Evolutionary conservation across 495 filamentous ascomycete species (phyloP).

Genomic region (Filosporella fistucella): DNA sequence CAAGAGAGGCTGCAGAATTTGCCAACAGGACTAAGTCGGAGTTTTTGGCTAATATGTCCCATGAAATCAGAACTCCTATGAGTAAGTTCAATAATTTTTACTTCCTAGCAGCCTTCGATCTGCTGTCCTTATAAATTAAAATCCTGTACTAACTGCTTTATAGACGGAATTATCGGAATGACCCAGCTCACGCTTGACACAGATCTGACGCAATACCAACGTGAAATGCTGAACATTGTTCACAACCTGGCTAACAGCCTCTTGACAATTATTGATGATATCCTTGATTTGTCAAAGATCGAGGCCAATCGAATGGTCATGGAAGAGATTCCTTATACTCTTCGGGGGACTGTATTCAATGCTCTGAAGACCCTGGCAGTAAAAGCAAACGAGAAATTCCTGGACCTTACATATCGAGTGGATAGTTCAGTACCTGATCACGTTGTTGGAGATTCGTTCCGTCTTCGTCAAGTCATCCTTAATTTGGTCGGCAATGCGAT

Average conservation of each 20-base stretch:
- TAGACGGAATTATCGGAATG: conserved; percentile 78
- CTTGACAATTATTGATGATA: conserved; percentile 98
- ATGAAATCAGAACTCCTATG: conserved; percentile 99
- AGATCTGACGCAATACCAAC: conserved; percentile 88
- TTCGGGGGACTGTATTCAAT: conserved; percentile 95
- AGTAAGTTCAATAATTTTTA: background rate
- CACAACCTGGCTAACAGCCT: conserved; percentile 97
- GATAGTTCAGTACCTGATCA: conserved; percentile 94
- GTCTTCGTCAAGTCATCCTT: conserved; percentile 89
- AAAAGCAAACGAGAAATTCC: conserved; percentile 94
- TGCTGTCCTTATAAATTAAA: background rate
- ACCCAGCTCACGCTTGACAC: conserved; percentile 96
- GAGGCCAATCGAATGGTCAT: conserved; percentile 99
- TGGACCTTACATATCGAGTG: conserved; percentile 91
- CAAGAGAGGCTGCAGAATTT: conserved; percentile 91
- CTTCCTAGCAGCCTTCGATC: background rate
- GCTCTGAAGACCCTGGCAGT: conserved; percentile 94
- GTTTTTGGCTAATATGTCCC: conserved; percentile 98
- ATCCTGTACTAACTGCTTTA: background rate
- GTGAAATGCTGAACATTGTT: conserved; percentile 98
- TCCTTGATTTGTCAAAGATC: conserved; percentile 98
- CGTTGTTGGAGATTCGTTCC: conserved; percentile 95
- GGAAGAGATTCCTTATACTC: conserved; percentile 94
- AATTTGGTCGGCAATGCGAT: conserved; percentile 80
- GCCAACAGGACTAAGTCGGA: conserved; percentile 99